Percentiles rank a stretch among this genome's conserved stretches.
These are phyloP conservation scores for Candida nanaspora DNA, from an alignment of 805 yeast species.

Conservation along the genomic window DNA sequence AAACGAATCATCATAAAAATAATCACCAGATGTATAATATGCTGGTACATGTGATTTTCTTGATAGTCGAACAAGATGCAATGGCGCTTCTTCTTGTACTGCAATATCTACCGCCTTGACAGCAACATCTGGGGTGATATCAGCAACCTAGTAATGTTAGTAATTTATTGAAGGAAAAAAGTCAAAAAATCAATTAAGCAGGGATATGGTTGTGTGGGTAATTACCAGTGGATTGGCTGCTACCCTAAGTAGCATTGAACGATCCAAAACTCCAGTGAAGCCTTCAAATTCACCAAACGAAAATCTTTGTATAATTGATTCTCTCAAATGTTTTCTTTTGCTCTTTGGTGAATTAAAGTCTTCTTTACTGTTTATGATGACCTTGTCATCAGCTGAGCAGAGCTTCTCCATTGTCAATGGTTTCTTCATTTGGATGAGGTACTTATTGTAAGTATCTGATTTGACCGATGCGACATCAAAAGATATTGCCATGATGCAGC, in stretches of 20 bases:
- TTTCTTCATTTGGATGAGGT: conserved; percentile 45
- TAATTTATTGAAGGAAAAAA: neutral
- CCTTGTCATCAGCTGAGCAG: conserved; percentile 33
- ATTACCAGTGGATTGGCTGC: conserved; percentile 44
- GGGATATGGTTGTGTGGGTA: conserved; percentile 4
- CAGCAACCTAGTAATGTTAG: conserved; percentile 38
- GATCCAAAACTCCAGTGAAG: conserved; percentile 55
- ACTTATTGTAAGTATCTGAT: conserved; percentile 11
- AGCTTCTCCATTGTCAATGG: conserved; percentile 42
- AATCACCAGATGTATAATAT: conserved; percentile 27
- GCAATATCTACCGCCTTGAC: conserved; percentile 47
- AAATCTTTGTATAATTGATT: conserved; percentile 7
- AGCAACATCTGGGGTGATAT: conserved; percentile 58
- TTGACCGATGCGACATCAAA: neutral
- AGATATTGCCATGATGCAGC: neutral
- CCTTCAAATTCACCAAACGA: conserved; percentile 70
- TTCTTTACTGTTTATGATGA: conserved; percentile 11
- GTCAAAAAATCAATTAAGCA: neutral
- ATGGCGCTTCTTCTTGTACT: conserved; percentile 32
- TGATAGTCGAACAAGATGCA: conserved; percentile 59
- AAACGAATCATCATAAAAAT: conserved; percentile 37
- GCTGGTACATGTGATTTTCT: conserved; percentile 29
- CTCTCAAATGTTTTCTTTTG: neutral
- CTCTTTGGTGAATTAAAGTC: neutral
- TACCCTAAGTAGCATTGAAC: conserved; percentile 38